phyloP scores from a whole-genome alignment of 331 rosid species.

The Quercus phellos region DNA sequence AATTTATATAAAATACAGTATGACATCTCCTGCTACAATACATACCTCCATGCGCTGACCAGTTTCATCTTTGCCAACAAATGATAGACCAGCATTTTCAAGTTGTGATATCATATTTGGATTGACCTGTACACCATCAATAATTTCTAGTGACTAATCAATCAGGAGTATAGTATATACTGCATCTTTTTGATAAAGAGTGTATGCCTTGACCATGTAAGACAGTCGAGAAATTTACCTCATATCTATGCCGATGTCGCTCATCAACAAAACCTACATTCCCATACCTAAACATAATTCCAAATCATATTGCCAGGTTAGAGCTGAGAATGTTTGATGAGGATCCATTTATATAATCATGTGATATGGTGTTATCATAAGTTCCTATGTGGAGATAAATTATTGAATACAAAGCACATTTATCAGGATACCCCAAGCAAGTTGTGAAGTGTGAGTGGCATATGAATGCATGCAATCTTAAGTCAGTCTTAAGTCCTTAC shows the following conservation, averaged over 20 bases:
- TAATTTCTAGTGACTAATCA: neutral
- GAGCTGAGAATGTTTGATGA: neutral
- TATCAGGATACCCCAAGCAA: neutral
- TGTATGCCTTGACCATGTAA: neutral
- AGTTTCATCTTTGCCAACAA: constrained; percentile 56
- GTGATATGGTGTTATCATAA: neutral
- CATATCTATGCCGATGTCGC: constrained; percentile 63
- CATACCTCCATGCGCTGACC: constrained; percentile 58
- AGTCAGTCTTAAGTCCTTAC: constrained; percentile 38
- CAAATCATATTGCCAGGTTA: constrained; percentile 16
- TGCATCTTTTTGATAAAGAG: neutral
- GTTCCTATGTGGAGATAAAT: neutral
- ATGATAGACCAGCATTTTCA: constrained; percentile 52
- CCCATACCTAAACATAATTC: constrained; percentile 37
- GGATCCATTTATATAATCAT: neutral
- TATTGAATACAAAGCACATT: neutral
- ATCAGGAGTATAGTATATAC: neutral
- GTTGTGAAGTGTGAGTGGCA: constrained; percentile 1
- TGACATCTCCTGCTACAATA: constrained; percentile 1
- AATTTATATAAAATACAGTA: neutral
- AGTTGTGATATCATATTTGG: constrained; percentile 50
- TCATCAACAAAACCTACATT: constrained; percentile 42
- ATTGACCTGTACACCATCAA: constrained; percentile 42
- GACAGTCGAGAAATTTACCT: constrained; percentile 26
- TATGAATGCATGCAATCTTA: neutral